Base-by-base conservation (phyloP, 306 rosid genomes). In the Vigna nakashimae region DNA sequence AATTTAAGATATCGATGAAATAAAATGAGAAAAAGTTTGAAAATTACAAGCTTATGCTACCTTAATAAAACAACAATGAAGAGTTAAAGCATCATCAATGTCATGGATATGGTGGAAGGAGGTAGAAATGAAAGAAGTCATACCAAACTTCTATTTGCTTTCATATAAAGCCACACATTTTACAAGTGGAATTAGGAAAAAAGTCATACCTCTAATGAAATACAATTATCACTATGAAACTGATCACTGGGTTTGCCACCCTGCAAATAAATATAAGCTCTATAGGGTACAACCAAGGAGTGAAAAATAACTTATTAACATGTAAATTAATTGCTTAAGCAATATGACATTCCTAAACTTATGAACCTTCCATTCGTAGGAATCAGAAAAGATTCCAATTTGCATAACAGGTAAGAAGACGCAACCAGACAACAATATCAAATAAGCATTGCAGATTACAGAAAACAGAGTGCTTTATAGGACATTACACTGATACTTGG, bases 181-280 rank as follows among this genome's bases (percentile, higher is more conserved):
- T 75, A 46, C 46, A 78, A 38, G 45, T 46, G 70, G 50, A 70
- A 50, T 34, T 71, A 38, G 43, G 66, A 75, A 22, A 75, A 22
- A 83, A 81, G 73, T 5, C 60, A 9, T 75, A 91, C 98, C 91
- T 91, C 97, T 63, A 86, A 73, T 49, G 89, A 83, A 80, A 90
- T 80, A 75, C 45, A 51, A 80, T 48, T 87, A 74, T 90, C 95
- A 69, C 66, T 73, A 57, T 51, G 70, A 71, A 80, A 65, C 76
- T 87, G 97, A 84, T 91, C 96, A 73, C 84, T 88, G 65, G 84
- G 73, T 87, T 87, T 83, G 38, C 75, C 78, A 74, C 91, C 97
- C 97, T 95, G 87, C 82, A 89, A 72, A 56, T 65, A 73, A 59
- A 83, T 43, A 57, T 53, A 17, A 77, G 72, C 38, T 18, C 48